A percentile compares a stretch with the other conserved stretches of the same genome.
Evolutionary conservation across 1,284 basidiomycete species (phyloP).

Genomic region (Exobasidium rhododendri): DNA sequence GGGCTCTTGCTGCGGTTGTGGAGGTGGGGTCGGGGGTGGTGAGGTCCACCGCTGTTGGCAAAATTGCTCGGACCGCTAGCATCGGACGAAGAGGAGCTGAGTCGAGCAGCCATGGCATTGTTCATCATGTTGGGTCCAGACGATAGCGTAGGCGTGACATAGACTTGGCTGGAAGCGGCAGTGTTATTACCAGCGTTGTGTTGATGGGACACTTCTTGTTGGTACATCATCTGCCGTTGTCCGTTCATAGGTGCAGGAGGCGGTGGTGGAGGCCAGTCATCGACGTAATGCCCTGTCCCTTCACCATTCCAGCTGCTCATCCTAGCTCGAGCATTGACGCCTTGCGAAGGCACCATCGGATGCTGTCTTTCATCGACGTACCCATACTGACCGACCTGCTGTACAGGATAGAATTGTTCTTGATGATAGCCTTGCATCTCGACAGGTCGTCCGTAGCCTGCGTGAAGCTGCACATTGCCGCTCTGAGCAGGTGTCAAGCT

Average conservation of each 20-base stretch:
- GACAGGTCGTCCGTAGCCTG: not conserved
- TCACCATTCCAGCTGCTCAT: conserved; percentile 2
- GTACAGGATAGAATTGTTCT: not conserved
- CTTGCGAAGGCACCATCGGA: conserved; percentile 4
- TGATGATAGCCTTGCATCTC: too few species aligned
- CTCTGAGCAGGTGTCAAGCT: not conserved
- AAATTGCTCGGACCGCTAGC: conserved; percentile 14
- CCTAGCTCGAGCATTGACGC: not conserved
- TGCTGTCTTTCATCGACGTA: not conserved
- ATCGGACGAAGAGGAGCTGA: conserved; percentile 12
- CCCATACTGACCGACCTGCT: not conserved
- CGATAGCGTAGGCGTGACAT: conserved; percentile 12
- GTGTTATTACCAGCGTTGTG: not conserved
- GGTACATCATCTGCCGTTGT: not conserved
- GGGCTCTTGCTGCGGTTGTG: not conserved
- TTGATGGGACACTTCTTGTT: not conserved
- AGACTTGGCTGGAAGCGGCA: too few species aligned
- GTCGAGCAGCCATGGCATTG: conserved; percentile 23
- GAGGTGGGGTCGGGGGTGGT: not conserved
- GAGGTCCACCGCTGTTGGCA: not conserved
- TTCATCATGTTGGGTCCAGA: conserved; percentile 20
- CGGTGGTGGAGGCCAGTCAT: conserved; percentile 18
- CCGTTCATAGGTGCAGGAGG: conserved; percentile 17
- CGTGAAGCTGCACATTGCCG: not conserved
- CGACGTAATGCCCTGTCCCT: not conserved